Evolutionary conservation across 306 rosid species (phyloP).

Genomic region (Lotus japonicus): DNA sequence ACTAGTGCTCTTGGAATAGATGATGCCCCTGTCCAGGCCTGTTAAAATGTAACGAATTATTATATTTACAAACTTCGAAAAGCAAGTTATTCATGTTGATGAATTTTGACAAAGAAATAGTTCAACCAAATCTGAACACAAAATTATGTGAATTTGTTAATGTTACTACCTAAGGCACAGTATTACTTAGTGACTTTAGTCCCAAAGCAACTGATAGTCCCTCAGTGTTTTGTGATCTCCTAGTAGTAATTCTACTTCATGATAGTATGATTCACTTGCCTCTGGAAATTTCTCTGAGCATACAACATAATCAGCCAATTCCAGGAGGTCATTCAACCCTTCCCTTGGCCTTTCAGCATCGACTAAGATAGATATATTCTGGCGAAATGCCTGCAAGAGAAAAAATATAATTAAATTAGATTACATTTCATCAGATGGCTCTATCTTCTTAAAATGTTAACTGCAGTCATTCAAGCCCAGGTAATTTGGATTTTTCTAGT

Average conservation of each 20-base stretch:
- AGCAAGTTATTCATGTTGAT: not conserved
- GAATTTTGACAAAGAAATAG: not conserved
- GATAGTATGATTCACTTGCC: constrained; percentile 46
- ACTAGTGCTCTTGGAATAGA: constrained; percentile 68
- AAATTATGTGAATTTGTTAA: no score
- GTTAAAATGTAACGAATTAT: constrained; percentile 15
- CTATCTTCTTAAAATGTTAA: constrained; percentile 3
- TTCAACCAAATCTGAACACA: not conserved
- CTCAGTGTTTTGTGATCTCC: no score
- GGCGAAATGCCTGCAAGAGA: constrained; percentile 53
- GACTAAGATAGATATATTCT: constrained; percentile 61
- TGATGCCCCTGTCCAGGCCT: constrained; percentile 81
- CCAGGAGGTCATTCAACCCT: constrained; percentile 70
- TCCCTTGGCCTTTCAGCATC: constrained; percentile 85
- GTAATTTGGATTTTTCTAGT: not conserved
- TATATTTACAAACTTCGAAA: constrained; percentile 7
- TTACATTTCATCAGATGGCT: not conserved
- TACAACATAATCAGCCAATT: constrained; percentile 58
- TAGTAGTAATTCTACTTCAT: no score
- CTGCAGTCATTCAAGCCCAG: not conserved
- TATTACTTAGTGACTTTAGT: no score
- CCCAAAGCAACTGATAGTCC: no score
- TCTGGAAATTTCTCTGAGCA: constrained; percentile 76
- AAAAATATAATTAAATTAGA: constrained; percentile 13
- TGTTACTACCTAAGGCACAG: no score